Conservation (phyloP, 1,139 yeast species). For the Pichia sp. region DNA sequence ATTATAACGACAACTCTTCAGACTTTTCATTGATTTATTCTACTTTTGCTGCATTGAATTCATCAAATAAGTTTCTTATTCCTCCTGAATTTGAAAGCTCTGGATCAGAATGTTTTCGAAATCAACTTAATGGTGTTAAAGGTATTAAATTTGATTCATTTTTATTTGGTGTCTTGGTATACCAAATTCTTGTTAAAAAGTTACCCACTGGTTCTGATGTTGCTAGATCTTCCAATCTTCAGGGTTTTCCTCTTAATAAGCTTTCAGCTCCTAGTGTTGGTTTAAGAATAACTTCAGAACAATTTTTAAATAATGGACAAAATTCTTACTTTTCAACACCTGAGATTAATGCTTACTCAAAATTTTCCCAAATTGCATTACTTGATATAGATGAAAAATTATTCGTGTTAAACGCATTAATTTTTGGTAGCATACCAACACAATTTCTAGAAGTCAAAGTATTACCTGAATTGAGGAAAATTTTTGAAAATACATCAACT, state of each 20-base stretch:
- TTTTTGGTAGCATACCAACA: conserved; percentile 37
- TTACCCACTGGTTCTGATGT: conserved; percentile 14
- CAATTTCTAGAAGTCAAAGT: conserved; percentile 58
- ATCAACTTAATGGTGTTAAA: conserved; percentile 25
- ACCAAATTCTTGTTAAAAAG: conserved; percentile 38
- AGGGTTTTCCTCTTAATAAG: conserved; percentile 31
- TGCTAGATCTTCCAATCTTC: conserved; percentile 1
- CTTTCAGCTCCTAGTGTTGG: conserved; percentile 30
- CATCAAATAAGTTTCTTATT: conserved; percentile 2
- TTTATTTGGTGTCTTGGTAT: conserved; percentile 53
- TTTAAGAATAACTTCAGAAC: conserved; percentile 43
- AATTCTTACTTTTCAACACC: conserved; percentile 35
- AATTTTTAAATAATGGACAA: conserved; percentile 43
- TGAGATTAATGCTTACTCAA: conserved; percentile 43
- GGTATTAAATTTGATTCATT: conserved; percentile 53
- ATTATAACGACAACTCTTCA: conserved; percentile 32
- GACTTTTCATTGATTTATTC: conserved; percentile 6
- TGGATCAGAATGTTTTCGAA: conserved; percentile 18
- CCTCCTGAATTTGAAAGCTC: conserved; percentile 27
- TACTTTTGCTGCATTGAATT: conserved; percentile 2
- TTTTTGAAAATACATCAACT: conserved; percentile 25
- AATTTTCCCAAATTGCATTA: conserved; percentile 48
- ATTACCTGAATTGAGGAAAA: conserved; percentile 59
- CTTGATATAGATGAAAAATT: conserved; percentile 46
- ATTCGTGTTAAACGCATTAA: conserved; percentile 43